Percentiles rank a stretch among this genome's conserved stretches.
Conservation (phyloP, 768 basidiomycete genomes). For the Clathrus columnatus region DNA sequence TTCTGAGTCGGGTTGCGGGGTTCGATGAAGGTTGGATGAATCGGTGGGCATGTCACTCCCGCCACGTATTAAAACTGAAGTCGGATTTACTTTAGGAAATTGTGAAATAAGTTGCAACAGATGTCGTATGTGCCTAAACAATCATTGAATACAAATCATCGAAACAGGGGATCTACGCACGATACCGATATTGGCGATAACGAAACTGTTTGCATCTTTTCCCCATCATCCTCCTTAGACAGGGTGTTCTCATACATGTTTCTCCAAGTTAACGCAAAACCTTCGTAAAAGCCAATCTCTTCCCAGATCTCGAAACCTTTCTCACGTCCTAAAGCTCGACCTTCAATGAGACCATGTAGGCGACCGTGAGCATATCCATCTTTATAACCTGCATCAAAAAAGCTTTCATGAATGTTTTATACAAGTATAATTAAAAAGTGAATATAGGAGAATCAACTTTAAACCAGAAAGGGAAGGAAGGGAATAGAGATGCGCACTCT, state of each 20-base stretch:
- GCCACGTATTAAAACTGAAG: slow-evolving; percentile 22
- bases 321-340: slow-evolving; percentile 77
- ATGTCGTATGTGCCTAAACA: slow-evolving; percentile 52
- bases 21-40: not conserved
- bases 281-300: slow-evolving; percentile 90
- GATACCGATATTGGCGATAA: not conserved
- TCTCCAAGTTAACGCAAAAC: slow-evolving; percentile 68
- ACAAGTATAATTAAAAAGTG: not conserved
- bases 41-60: slow-evolving; percentile 20
- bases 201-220: not conserved
- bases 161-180: not conserved
- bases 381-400: slow-evolving; percentile 69
- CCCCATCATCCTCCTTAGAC: slow-evolving; percentile 40
- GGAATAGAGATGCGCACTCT: slow-evolving; percentile 9
- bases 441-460: too few species aligned
- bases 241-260: slow-evolving; percentile 34
- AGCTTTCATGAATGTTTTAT: slow-evolving; percentile 44
- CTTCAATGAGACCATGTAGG: slow-evolving; percentile 86
- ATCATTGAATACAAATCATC: slow-evolving; percentile 4
- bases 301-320: slow-evolving; percentile 97
- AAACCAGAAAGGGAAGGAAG: too few species aligned
- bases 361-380: slow-evolving; percentile 80
- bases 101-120: slow-evolving; percentile 62
- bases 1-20: slow-evolving; percentile 23
- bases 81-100: slow-evolving; percentile 76